phyloP scores from a whole-genome alignment of 257 asterid genomes.

The Solanum sitiens region DNA sequence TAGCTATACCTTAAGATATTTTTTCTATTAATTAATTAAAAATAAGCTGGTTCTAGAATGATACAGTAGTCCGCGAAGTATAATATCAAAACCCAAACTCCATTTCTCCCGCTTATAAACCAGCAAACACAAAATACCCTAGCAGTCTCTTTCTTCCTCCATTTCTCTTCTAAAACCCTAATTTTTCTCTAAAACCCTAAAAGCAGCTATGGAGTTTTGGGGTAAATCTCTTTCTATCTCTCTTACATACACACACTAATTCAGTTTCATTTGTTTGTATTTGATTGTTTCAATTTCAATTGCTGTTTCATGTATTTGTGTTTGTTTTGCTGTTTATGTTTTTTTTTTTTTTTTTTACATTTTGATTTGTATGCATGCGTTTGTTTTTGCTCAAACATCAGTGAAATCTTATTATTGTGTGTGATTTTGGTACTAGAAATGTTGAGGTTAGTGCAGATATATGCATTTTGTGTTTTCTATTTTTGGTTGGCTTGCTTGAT shows the following conservation, averaged over 20 bases:
- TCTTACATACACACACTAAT: background rate
- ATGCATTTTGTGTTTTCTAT: background rate
- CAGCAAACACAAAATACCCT: background rate
- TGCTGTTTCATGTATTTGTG: background rate
- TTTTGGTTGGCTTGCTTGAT: background rate
- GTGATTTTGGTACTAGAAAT: background rate
- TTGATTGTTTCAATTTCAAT: background rate
- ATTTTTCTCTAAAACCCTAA: background rate
- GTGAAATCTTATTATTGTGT: background rate
- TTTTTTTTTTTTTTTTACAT: background rate
- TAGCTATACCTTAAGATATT: too few relatives aligned
- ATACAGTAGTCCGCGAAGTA: background rate
- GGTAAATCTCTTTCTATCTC: conserved; percentile 17
- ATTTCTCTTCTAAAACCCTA: conserved; percentile 11
- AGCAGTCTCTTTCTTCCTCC: background rate
- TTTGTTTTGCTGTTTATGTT: background rate
- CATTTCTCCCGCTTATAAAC: background rate
- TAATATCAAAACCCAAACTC: background rate
- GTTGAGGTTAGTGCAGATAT: background rate
- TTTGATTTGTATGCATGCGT: background rate
- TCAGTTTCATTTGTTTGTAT: background rate
- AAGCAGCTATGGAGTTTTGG: conserved; percentile 55
- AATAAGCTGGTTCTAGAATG: background rate
- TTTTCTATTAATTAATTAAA: too few relatives aligned
- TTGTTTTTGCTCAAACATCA: background rate